phyloP scores from a whole-genome alignment of 805 yeast genomes.

The Blastobotrys mokoenaii region DNA sequence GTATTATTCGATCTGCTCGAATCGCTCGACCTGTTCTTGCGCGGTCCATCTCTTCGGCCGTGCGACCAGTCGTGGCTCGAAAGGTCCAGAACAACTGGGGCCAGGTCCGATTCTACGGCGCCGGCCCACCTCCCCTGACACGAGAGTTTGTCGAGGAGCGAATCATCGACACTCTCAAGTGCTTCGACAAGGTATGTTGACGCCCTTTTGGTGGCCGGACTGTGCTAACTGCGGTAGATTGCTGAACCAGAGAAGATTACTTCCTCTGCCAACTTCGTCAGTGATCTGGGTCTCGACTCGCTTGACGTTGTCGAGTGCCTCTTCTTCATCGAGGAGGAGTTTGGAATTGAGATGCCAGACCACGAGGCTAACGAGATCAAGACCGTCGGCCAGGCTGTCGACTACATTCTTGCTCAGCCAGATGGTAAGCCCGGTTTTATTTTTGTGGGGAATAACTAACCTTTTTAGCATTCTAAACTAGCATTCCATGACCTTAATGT shows the following conservation, averaged over 20 bases:
- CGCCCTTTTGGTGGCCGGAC: conserved; percentile 19
- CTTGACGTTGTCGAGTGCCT: conserved; percentile 92
- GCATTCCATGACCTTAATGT: background rate
- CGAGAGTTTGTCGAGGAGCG: conserved; percentile 75
- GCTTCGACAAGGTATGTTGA: conserved; percentile 40
- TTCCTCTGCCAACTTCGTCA: conserved; percentile 30
- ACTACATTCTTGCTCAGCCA: conserved; percentile 59
- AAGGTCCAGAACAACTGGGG: background rate
- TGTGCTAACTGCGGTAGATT: too few species aligned
- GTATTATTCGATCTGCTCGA: too few species aligned
- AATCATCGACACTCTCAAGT: conserved; percentile 65
- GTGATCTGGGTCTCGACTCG: conserved; percentile 82
- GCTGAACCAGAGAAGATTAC: conserved; percentile 13
- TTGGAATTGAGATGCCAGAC: conserved; percentile 51
- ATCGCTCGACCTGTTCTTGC: background rate
- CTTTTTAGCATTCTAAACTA: background rate
- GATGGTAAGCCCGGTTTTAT: conserved; percentile 29
- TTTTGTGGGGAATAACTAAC: background rate
- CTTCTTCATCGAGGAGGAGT: conserved; percentile 92
- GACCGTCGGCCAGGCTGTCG: conserved; percentile 88
- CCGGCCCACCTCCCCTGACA: conserved; percentile 53
- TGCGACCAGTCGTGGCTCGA: background rate
- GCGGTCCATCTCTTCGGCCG: background rate
- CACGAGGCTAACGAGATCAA: conserved; percentile 88
- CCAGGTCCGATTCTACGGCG: conserved; percentile 40